These are phyloP conservation scores for Ophiostoma sp. DNA, from an alignment of 2,329 filamentous ascomycete species.

Conservation along the genomic window DNA sequence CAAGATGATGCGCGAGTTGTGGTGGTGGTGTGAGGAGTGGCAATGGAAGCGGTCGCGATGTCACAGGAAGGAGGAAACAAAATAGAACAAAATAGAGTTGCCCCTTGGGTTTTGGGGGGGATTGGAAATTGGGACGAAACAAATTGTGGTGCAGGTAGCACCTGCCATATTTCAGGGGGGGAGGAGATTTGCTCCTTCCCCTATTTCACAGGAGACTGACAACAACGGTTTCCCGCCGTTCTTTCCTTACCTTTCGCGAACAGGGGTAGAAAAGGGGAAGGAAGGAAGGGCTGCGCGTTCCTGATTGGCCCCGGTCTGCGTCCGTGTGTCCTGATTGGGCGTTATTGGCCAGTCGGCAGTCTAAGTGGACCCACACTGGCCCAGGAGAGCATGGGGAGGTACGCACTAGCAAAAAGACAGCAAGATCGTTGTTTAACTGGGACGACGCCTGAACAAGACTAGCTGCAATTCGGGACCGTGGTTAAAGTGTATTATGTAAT, in stretches of 20 bases:
- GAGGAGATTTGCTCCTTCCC: slow-evolving; percentile 23
- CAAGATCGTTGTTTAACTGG: slow-evolving; percentile 16
- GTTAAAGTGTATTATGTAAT: not conserved
- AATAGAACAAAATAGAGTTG: slow-evolving; percentile 20
- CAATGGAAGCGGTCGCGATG: slow-evolving; percentile 20
- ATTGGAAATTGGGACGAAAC: slow-evolving; percentile 24
- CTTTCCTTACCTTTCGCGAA: slow-evolving; percentile 16
- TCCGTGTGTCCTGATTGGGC: slow-evolving; percentile 15
- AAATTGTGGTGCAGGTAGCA: slow-evolving; percentile 22
- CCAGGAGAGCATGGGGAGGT: slow-evolving; percentile 19
- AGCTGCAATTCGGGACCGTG: not conserved
- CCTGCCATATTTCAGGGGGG: slow-evolving; percentile 22
- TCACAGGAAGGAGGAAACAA: slow-evolving; percentile 19
- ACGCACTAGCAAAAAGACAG: slow-evolving; percentile 14
- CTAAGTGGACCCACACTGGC: slow-evolving; percentile 11
- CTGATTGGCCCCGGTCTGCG: slow-evolving; percentile 19
- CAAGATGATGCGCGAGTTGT: slow-evolving; percentile 7
- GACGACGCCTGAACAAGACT: slow-evolving; percentile 10
- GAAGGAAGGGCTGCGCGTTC: not conserved
- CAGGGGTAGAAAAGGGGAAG: slow-evolving; percentile 25
- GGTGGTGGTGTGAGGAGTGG: slow-evolving; percentile 10
- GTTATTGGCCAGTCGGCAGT: slow-evolving; percentile 21
- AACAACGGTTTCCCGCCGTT: slow-evolving; percentile 12
- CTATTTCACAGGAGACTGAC: slow-evolving; percentile 19
- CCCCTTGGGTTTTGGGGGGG: slow-evolving; percentile 17